Conservation (phyloP, 1,284 basidiomycete species). For the Sporisorium exsertum region DNA sequence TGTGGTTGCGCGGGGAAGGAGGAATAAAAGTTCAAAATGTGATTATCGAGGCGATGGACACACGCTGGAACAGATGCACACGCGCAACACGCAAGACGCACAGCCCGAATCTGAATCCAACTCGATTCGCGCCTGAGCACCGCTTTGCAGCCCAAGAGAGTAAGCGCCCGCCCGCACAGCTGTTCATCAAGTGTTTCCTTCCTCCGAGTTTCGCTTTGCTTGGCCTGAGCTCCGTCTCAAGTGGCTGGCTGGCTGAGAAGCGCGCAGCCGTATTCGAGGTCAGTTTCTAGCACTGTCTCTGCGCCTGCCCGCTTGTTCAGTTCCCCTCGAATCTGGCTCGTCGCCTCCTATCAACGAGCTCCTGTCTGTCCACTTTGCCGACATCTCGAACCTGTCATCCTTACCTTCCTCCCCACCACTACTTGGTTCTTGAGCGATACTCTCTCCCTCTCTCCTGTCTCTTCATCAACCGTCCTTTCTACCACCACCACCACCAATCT, state of each 20-base stretch:
- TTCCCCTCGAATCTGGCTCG: background rate
- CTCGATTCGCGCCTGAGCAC: too few relatives aligned
- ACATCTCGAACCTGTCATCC: conserved; percentile 8
- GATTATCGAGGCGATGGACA: background rate
- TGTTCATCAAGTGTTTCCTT: conserved; percentile 4
- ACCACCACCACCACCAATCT: conserved; percentile 30
- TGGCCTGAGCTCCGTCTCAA: conserved; percentile 13
- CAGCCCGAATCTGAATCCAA: too few relatives aligned
- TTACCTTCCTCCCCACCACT: conserved; percentile 8
- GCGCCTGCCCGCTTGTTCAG: background rate
- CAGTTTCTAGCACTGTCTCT: background rate
- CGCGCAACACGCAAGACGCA: background rate
- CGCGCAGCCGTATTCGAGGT: conserved; percentile 4
- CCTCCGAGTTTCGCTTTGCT: conserved; percentile 1
- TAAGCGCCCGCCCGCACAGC: background rate
- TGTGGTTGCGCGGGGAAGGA: too few relatives aligned
- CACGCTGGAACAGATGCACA: background rate
- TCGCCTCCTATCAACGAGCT: conserved; percentile 18
- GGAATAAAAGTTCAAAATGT: too few relatives aligned
- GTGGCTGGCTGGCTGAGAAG: background rate
- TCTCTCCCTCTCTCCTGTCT: background rate
- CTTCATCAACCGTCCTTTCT: conserved; percentile 2
- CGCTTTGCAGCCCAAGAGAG: background rate
- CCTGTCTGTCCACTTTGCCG: conserved; percentile 17
- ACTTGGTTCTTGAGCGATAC: conserved; percentile 3